These are phyloP conservation scores for Diplosphaera chodatii DNA, from an alignment of 139 green algal species.

Conservation along the genomic window DNA sequence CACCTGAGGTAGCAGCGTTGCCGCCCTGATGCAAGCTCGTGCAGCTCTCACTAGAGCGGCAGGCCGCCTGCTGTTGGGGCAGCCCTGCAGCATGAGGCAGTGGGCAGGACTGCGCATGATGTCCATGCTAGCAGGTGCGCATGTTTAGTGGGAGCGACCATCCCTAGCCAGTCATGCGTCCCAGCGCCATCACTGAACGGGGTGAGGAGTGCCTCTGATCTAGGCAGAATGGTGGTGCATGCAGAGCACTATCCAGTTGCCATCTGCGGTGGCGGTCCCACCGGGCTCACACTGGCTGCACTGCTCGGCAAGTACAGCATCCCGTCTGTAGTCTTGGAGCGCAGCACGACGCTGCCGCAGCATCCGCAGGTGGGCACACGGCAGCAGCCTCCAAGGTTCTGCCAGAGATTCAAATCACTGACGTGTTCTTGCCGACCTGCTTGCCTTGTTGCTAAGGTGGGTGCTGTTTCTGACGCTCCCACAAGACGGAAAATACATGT, in stretches of 20 bases:
- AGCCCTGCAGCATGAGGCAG: neutral
- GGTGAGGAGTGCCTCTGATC: neutral
- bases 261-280: conserved; percentile 73
- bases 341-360: conserved; percentile 18
- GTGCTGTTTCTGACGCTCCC: too few species aligned
- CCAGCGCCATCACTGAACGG: too few species aligned
- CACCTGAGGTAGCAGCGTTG: too few species aligned
- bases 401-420: too few species aligned
- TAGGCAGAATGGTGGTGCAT: neutral
- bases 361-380: conserved; percentile 42
- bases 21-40: neutral
- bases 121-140: neutral
- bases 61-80: neutral
- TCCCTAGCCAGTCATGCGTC: too few species aligned
- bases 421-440: too few species aligned
- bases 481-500: too few species aligned
- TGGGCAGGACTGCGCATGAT: neutral
- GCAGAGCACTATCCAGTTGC: conserved; percentile 53
- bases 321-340: conserved; percentile 61
- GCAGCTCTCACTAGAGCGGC: too few species aligned
- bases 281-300: conserved; percentile 57
- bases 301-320: conserved; percentile 61
- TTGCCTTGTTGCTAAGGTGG: too few species aligned
- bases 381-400: too few species aligned
- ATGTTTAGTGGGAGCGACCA: neutral